These are phyloP conservation scores for Candida namnaoensis DNA, from an alignment of 805 yeast genomes.

Conservation along the genomic window DNA sequence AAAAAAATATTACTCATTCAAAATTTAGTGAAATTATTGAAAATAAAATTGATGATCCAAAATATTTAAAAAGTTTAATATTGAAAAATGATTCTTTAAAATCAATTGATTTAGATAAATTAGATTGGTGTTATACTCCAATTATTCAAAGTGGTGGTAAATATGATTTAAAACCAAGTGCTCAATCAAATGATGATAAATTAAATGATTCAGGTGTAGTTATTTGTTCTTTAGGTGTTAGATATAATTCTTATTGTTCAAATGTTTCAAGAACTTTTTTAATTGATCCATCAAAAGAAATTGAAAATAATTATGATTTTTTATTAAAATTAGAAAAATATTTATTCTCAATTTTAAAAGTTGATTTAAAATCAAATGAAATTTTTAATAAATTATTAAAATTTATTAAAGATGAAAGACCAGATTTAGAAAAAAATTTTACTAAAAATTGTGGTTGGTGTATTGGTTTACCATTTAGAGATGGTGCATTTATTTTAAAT, in stretches of 20 bases:
- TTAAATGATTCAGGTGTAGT: constrained; percentile 66
- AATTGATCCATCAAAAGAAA: constrained; percentile 77
- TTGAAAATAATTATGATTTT: constrained; percentile 74
- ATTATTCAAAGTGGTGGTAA: constrained; percentile 83
- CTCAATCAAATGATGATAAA: constrained; percentile 59
- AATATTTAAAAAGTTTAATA: constrained; percentile 43
- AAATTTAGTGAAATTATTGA: constrained; percentile 72
- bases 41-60: constrained; percentile 71
- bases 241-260: constrained; percentile 85
- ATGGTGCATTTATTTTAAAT: constrained; percentile 64
- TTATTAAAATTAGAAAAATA: constrained; percentile 61
- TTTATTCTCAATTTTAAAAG: constrained; percentile 49
- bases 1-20: constrained; percentile 61
- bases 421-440: constrained; percentile 56
- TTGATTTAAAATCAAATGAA: constrained; percentile 55
- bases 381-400: constrained; percentile 59
- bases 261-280: constrained; percentile 81
- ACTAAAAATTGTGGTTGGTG: constrained; percentile 82
- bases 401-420: constrained; percentile 50
- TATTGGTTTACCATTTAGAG: constrained; percentile 86
- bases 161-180: constrained; percentile 78
- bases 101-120: constrained; percentile 64
- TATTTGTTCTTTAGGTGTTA: constrained; percentile 72
- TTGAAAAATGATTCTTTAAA: constrained; percentile 43
- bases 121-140: constrained; percentile 94